phyloP scores from a whole-genome alignment of 1,284 basidiomycete species.

The Marasmius fiardii region DNA sequence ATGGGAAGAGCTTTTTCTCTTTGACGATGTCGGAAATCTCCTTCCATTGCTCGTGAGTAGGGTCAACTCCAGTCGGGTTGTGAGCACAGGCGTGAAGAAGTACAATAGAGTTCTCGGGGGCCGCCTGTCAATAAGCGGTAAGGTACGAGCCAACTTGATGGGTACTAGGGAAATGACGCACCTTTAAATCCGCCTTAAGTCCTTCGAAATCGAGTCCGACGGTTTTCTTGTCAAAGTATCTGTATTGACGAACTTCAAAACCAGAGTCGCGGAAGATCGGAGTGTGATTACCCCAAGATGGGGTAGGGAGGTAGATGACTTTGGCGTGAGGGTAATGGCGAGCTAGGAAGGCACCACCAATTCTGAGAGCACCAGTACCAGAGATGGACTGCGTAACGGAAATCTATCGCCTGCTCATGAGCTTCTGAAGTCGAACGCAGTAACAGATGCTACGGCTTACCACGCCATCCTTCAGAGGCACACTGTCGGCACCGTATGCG shows the following conservation, averaged over 20 bases:
- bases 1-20: slow-evolving; percentile 87
- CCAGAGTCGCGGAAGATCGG: slow-evolving; percentile 88
- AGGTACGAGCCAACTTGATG: background rate
- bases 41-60: slow-evolving; percentile 91
- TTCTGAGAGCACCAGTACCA: slow-evolving; percentile 95
- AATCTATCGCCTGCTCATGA: slow-evolving; percentile 47
- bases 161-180: slow-evolving; percentile 28
- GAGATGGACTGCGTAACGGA: slow-evolving; percentile 96
- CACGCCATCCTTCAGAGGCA: slow-evolving; percentile 70
- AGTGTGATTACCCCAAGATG: slow-evolving; percentile 98
- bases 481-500: slow-evolving; percentile 86
- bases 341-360: slow-evolving; percentile 92
- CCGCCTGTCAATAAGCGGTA: slow-evolving; percentile 43
- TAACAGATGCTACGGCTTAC: slow-evolving; percentile 45
- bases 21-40: slow-evolving; percentile 87
- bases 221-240: slow-evolving; percentile 94
- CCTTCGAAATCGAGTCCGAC: slow-evolving; percentile 94
- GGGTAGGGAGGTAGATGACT: slow-evolving; percentile 89
- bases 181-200: slow-evolving; percentile 84
- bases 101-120: slow-evolving; percentile 78
- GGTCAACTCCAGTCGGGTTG: slow-evolving; percentile 98
- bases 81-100: slow-evolving; percentile 93
- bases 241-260: slow-evolving; percentile 89
- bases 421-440: background rate
- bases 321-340: slow-evolving; percentile 89